Evolutionary conservation across 148 eudicot genomes (phyloP), one percentile per base, ranked within the genome.

Genomic region (Linanthus parryae): DNA sequence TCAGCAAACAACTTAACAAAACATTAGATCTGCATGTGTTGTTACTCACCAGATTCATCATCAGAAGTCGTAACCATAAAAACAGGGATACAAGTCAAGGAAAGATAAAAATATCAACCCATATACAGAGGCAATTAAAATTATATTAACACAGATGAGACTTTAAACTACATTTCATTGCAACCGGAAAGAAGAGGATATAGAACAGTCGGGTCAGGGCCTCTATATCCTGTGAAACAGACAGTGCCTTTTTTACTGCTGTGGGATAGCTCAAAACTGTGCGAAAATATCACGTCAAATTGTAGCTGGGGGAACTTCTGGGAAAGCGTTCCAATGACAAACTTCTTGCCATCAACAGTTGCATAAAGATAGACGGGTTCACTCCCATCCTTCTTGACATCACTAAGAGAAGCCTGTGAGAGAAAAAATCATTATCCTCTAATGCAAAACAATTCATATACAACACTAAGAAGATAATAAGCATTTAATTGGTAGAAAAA

Each of bases 231-330:
- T 57, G 37, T 61, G 65, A 83, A 73, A 69, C 66, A 78, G 37
- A 87, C 82, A 57, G 78, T 80, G 59, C 87, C 95, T 66, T 70
- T 60, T 71, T 83, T 87, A 74, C 75, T 66, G 68, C 78, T 83
- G 74, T 87, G 95, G 21, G 83, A 75, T 48, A 87, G 66, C 59
- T 77, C 78, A 73, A 87, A 80, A 14, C 72, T 71, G 61, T 58
- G 68, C 34, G 77, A 72, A 43, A 87, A 83, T 48, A 83, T 64
- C 56, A 87, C 64, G 62, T 87, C 91, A 69, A 87, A 74, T 51
- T 63, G 75, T 27, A 65, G 58, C 58, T 83, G 85, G 44, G 84
- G 82, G 21, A 78, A 46, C 69, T 76, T 83, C 28, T 66, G 24
- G n/a, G 68, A 63, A 35, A 87, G 91, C 65, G 77, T 69, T 54